Percentiles rank a stretch among this genome's conserved stretches.
Conservation (phyloP, 1,284 basidiomycete genomes). For the Ustilago curta region DNA sequence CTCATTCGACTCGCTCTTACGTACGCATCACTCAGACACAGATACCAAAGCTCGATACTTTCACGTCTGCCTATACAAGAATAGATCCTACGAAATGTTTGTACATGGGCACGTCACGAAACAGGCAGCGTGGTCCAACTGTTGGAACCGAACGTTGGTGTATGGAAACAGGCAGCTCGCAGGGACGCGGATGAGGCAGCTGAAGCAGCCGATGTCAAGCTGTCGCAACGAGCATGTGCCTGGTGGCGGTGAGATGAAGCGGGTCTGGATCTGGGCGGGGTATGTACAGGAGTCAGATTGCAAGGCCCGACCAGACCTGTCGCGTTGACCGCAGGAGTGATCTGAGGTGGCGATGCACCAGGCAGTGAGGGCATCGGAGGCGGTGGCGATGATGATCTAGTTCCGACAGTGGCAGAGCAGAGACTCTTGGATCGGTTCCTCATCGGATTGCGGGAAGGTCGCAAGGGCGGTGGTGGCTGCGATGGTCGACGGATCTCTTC, state of each 20-base stretch:
- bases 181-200: slow-evolving; percentile 5
- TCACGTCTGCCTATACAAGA: background rate
- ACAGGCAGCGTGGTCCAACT: slow-evolving; percentile 23
- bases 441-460: slow-evolving; percentile 29
- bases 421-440: slow-evolving; percentile 34
- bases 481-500: slow-evolving; percentile 5
- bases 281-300: slow-evolving; percentile 12
- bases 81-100: background rate
- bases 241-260: slow-evolving; percentile 10
- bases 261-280: slow-evolving; percentile 22
- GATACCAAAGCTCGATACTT: background rate
- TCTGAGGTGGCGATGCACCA: slow-evolving; percentile 1
- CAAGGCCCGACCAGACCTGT: slow-evolving; percentile 4
- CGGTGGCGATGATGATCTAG: slow-evolving; percentile 14
- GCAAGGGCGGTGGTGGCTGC: slow-evolving; percentile 26
- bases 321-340: background rate
- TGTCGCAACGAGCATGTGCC: slow-evolving; percentile 13
- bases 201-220: slow-evolving; percentile 25
- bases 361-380: slow-evolving; percentile 25
- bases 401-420: slow-evolving; percentile 7
- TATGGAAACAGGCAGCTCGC: slow-evolving; percentile 25
- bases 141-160: slow-evolving; percentile 30
- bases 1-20: background rate
- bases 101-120: background rate
- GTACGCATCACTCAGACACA: background rate